Conservation (phyloP, 768 basidiomycete genomes). For the Clavulina sp. region DNA sequence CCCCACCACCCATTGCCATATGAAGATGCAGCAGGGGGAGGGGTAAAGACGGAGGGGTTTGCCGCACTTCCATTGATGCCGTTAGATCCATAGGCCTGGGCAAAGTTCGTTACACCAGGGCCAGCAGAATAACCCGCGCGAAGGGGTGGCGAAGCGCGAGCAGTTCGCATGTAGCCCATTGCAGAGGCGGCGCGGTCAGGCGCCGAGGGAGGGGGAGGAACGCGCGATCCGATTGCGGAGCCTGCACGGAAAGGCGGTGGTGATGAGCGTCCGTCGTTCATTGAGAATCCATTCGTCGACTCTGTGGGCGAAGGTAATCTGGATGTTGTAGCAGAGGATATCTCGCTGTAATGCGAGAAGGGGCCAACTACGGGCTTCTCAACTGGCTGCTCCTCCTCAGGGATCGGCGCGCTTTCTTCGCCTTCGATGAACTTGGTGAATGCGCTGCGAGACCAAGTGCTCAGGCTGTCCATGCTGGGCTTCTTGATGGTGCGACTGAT, state of each 20-base stretch:
- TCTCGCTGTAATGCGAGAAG: conserved; percentile 84
- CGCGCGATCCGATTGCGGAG: conserved; percentile 45
- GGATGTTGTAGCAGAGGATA: conserved; percentile 64
- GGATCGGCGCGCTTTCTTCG: conserved; percentile 33
- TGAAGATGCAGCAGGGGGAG: too few relatives aligned
- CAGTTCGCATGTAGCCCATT: conserved; percentile 45
- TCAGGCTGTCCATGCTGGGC: conserved; percentile 81
- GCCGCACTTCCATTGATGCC: background rate
- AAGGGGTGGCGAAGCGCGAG: conserved; percentile 17
- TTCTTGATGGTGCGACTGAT: conserved; percentile 72
- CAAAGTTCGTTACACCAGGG: background rate
- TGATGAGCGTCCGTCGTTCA: conserved; percentile 12
- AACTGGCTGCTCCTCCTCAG: conserved; percentile 11
- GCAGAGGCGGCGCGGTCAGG: conserved; percentile 57
- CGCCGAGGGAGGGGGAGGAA: conserved; percentile 25
- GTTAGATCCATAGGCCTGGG: background rate
- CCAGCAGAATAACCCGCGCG: conserved; percentile 33
- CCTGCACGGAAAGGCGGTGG: conserved; percentile 27
- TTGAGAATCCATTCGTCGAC: conserved; percentile 23
- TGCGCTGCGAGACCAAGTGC: conserved; percentile 80
- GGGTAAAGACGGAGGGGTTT: too few relatives aligned
- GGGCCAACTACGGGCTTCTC: conserved; percentile 35
- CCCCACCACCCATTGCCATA: background rate
- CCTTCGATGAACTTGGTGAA: conserved; percentile 93
- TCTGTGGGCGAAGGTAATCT: conserved; percentile 53